phyloP scores from a whole-genome alignment of 768 basidiomycete genomes.

The Suillus tomentosus region DNA sequence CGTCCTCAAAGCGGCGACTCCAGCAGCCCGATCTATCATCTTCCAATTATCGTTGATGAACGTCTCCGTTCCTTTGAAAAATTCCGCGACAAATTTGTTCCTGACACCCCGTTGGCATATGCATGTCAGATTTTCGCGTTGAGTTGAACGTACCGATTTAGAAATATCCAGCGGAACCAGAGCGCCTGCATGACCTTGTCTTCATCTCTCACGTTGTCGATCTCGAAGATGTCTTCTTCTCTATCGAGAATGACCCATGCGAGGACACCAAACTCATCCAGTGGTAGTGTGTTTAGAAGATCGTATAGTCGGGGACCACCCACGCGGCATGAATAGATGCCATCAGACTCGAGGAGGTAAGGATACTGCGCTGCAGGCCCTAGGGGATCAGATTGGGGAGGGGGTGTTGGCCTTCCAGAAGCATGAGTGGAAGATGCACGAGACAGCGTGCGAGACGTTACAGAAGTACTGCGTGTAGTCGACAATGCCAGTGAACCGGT shows the following conservation, averaged over 20 bases:
- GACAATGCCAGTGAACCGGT: neutral
- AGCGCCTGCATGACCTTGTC: slow-evolving; percentile 79
- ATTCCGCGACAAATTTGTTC: slow-evolving; percentile 55
- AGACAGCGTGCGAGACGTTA: slow-evolving; percentile 11
- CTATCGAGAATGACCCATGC: slow-evolving; percentile 70
- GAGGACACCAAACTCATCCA: slow-evolving; percentile 64
- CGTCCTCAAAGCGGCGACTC: slow-evolving; percentile 61
- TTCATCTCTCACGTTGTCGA: slow-evolving; percentile 70
- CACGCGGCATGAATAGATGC: slow-evolving; percentile 64
- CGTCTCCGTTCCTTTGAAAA: slow-evolving; percentile 48
- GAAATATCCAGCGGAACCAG: slow-evolving; percentile 75
- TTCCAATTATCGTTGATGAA: slow-evolving; percentile 66
- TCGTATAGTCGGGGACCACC: slow-evolving; percentile 68
- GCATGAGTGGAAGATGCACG: slow-evolving; percentile 16
- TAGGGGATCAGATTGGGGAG: slow-evolving; percentile 44
- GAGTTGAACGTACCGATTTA: slow-evolving; percentile 49
- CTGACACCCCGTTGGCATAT: slow-evolving; percentile 33
- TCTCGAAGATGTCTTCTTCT: slow-evolving; percentile 77
- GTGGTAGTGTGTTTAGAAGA: slow-evolving; percentile 56
- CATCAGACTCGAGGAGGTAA: slow-evolving; percentile 50
- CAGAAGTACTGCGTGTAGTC: slow-evolving; percentile 6
- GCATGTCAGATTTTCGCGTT: neutral
- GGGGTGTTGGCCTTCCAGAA: slow-evolving; percentile 40
- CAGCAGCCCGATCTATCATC: slow-evolving; percentile 70
- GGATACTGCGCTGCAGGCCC: slow-evolving; percentile 55